Base-by-base conservation (phyloP, 2,329 filamentous ascomycete genomes). In the Fusarium sp. region DNA sequence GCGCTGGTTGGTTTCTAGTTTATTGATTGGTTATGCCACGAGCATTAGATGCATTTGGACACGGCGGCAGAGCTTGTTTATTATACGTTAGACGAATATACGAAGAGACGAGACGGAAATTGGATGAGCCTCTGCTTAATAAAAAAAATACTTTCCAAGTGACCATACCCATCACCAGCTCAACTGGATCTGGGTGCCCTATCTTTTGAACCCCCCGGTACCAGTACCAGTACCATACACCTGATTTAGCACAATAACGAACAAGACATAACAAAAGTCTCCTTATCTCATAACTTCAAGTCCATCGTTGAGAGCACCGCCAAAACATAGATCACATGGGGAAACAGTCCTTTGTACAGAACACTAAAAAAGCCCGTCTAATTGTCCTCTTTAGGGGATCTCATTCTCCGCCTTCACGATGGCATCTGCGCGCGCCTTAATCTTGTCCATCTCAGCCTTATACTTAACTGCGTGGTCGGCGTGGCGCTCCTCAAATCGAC, bases 401-500 rank as follows among this genome's bases (percentile, higher is more conserved):
- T 36, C 36, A 22, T 44, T 50, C 56, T 64, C 71, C 24, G 62
- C 73, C 19, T 71, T 73, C 71, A 71, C 70, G 70, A 60, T 72
- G 28, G 75, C 56, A 26, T 78, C 76, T 57, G 80, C 81, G 19
- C 73, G 76, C 10, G 74, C 74, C 4, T 7, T 6, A 7, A 81
- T 70, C 19, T 75, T 71, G 17, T 71, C 70, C 26, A 62, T 71
- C 55, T 72, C 67, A 15, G 62, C 58, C 11, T 62, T 36, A 31
- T 69, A 72, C 59, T 58, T 63, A 38, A 65, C 55, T 15, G 26
- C 24, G 8, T 62, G 56, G 24, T 58, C 52, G 8, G 64, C 59
- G 19, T 76, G 65, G 21, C 77, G 69, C 21, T 82, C 79, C 5
- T 72, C 50, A 69, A 78, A 86, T 6, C 76, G 71, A 75, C 82